Evolutionary conservation across 192 early-diverging fungal genomes (phyloP), one percentile per base, ranked within the genome.

Genomic region (Lobulomyces angularis): DNA sequence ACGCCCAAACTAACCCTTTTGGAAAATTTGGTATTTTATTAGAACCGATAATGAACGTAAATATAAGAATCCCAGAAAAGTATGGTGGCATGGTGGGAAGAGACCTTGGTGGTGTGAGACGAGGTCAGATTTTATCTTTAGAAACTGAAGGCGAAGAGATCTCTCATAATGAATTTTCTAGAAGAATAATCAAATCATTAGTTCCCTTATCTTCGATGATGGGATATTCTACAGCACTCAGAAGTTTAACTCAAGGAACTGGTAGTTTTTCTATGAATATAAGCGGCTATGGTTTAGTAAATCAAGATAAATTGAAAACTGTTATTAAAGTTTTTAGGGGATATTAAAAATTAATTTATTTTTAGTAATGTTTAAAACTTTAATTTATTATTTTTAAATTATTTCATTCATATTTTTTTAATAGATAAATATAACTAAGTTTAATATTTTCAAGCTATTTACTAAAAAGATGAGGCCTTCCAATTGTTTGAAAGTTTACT

Each of bases 221-320:
- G 1, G 90, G 88, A 2, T 97, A 97, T 43, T 70, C 86, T 14
- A 78, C 70, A 3, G 58, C 67, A 1, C 53, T 97, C 48, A 62
- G 93, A 23, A 80, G 82, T n/a, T 58, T 92, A 54, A 90, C 93
- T 0, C 84, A 77, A 1, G 93, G 92, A 9, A 77, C 72, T 2
- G 92, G 78, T 7, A 64, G 69, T 11, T 93, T 91, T 45, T 65
- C 77, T 11, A 90, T 97, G 86, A 67, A 74, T 31, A 66, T 93
- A 6, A 58, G 69, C 40, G 84, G 82, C 0, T 93, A 88, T 64
- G 85, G 82, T 3, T 48, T 68, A 5, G 82, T 90, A 80, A 59
- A 66, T 11, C 55, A 58, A 23, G 83, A 89, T 57, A 63, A 80
- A 47, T 75, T 84, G 37, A 61, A 73, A 24, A 61, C 62, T 20